These are phyloP conservation scores for Dipteronia dyeriana DNA, from an alignment of 345 rosid genomes.

Conservation along the genomic window DNA sequence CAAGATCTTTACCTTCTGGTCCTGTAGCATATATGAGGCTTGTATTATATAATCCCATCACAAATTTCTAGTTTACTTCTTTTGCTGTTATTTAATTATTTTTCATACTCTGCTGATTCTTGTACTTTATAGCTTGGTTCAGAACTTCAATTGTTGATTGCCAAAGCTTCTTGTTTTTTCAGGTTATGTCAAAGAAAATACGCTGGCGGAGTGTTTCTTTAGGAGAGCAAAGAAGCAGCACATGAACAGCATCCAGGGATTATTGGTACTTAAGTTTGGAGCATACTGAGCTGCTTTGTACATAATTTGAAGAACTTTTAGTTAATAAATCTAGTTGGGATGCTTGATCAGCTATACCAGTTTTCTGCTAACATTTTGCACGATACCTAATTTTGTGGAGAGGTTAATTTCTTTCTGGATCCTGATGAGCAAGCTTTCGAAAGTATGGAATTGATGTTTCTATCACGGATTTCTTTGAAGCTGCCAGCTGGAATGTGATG, in stretches of 20 bases:
- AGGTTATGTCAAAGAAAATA: slow-evolving; percentile 52
- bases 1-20: background rate
- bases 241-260: slow-evolving; percentile 14
- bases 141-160: slow-evolving; percentile 15
- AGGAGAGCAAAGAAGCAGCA: slow-evolving; percentile 35
- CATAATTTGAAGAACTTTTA: background rate
- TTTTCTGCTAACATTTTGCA: background rate
- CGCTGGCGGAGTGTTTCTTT: slow-evolving; percentile 44
- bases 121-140: background rate
- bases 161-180: slow-evolving; percentile 21
- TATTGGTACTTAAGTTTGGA: background rate
- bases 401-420: slow-evolving; percentile 1
- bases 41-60: background rate
- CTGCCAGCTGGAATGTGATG: background rate
- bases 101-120: background rate
- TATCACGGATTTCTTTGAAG: background rate
- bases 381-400: background rate
- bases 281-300: slow-evolving; percentile 4
- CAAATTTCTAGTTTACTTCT: background rate
- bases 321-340: background rate
- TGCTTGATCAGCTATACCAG: background rate
- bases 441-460: background rate
- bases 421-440: background rate
- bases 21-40: background rate
- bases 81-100: background rate